Base-by-base conservation (phyloP, 345 rosid genomes). In the Euphorbia tirucalli region DNA sequence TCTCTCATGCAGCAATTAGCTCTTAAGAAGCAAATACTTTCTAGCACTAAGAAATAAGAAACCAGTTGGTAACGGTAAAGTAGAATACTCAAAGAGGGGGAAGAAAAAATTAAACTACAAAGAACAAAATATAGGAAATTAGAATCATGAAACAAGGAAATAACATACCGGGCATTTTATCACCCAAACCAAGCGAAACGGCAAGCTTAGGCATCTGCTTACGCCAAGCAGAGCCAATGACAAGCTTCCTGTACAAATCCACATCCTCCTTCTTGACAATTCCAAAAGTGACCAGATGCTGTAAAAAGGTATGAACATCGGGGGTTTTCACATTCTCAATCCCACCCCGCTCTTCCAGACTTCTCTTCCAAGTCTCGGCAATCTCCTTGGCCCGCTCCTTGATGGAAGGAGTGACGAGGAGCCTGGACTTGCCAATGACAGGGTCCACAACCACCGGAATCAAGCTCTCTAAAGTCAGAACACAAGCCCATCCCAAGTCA, bases 181-280 rank as follows among this genome's bases (percentile, higher is more conserved):
- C 92, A 73, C 92, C 97, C 77, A 95, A 78, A 22, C 98, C 99
- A 72, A 95, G 97, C 0, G 91, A 95, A 66, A 95, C 83, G 5
- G 99, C 99, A 65, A 95, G 96, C 80, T 88, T 95, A 3, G 99
- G 99, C 99, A 95, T 92, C 87, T 95, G 99, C 83, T 89, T 95
- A 48, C 99, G 88, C 99, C 99, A 90, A 0, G 99, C 97, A 3
- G 99, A 95, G 48, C 89, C 94, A 61, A 92, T 86, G 1, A 95
- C 98, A 48, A 95, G 99, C 86, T 89, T 95, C 82, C 99, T 74
- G 48, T 92, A 95, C 65, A 95, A 78, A 70, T 77, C 79, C 22
- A 95, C 84, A 75, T 95, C 99, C 27, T 87, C 89, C 74, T 81
- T 77, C 87, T 77, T 85, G 39, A 92, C 96, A 74, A 95, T 95